These are phyloP conservation scores for Crithidia thermophila DNA, from an alignment of 208 protist genomes.

Conservation along the genomic window DNA sequence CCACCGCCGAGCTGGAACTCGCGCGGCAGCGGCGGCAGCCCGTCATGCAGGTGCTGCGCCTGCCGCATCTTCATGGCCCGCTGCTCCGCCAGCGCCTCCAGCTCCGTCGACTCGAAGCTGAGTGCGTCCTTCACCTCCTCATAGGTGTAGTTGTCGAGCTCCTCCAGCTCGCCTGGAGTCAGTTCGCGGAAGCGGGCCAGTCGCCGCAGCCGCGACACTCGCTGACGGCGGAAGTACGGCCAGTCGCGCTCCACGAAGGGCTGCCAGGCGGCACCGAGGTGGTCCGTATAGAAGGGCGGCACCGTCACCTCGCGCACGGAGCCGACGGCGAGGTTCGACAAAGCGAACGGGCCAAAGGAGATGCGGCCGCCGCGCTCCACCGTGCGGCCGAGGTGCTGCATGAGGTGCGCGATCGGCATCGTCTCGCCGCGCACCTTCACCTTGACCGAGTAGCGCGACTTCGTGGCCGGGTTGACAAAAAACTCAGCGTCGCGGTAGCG, in stretches of 20 bases:
- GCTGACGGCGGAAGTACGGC: conserved; percentile 87
- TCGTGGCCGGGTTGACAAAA: conserved; percentile 80
- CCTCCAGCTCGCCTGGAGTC: conserved; percentile 77
- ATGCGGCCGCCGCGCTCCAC: conserved; percentile 85
- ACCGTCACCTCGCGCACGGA: conserved; percentile 88
- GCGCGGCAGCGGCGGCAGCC: conserved; percentile 30
- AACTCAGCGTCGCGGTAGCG: conserved; percentile 70
- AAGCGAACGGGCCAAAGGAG: conserved; percentile 85
- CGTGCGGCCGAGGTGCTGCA: conserved; percentile 83
- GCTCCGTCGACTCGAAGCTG: conserved; percentile 68
- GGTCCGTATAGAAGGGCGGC: conserved; percentile 72
- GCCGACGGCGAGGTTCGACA: conserved; percentile 74
- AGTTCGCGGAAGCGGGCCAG: conserved; percentile 76
- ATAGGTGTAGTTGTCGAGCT: conserved; percentile 89
- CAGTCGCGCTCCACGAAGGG: conserved; percentile 90
- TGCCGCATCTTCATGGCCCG: conserved; percentile 23
- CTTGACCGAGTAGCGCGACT: conserved; percentile 83
- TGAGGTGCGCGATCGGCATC: conserved; percentile 76
- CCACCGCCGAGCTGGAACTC: conserved; percentile 26
- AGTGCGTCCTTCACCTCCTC: conserved; percentile 82
- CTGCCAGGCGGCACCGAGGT: conserved; percentile 73
- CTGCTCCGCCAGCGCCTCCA: conserved; percentile 48
- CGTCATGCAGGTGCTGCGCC: conserved; percentile 25
- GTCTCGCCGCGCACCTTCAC: conserved; percentile 79
- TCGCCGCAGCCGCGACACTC: conserved; percentile 60